These are phyloP conservation scores for Vanderwaltozyma yarrowii DNA, from an alignment of 805 yeast genomes.

Conservation along the genomic window DNA sequence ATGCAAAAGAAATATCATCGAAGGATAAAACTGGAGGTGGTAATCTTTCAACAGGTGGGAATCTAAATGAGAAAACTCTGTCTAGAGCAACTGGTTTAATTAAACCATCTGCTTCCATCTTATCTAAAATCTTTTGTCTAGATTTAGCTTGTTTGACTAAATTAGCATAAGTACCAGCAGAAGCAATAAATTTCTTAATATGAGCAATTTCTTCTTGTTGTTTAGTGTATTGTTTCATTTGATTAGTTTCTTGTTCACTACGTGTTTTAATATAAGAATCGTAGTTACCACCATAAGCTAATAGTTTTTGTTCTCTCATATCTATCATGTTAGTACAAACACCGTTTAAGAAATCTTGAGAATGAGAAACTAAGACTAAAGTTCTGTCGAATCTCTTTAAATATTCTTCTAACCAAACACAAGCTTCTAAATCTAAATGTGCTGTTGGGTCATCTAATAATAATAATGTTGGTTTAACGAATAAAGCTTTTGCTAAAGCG, in stretches of 20 bases:
- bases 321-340: conserved; percentile 97
- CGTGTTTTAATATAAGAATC: conserved; percentile 95
- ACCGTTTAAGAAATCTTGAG: conserved; percentile 98
- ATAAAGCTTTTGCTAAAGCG: conserved; percentile 93
- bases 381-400: conserved; percentile 89
- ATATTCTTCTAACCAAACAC: conserved; percentile 99
- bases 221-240: conserved; percentile 92
- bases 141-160: conserved; percentile 98
- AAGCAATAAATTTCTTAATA: conserved; percentile 96
- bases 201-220: conserved; percentile 99
- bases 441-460: conserved; percentile 98
- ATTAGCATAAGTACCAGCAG: conserved; percentile 99
- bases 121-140: conserved; percentile 97
- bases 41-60: conserved; percentile 90
- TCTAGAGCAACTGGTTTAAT: conserved; percentile 89
- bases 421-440: conserved; percentile 97
- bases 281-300: conserved; percentile 93
- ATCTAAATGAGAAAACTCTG: conserved; percentile 86
- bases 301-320: conserved; percentile 76
- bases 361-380: conserved; percentile 89
- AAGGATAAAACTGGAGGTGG: conserved; percentile 98
- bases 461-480: conserved; percentile 93
- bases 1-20: conserved; percentile 88
- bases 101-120: conserved; percentile 99
- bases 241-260: conserved; percentile 87